These are phyloP conservation scores for Mycena galericulata DNA, from an alignment of 768 basidiomycete species.

Conservation along the genomic window DNA sequence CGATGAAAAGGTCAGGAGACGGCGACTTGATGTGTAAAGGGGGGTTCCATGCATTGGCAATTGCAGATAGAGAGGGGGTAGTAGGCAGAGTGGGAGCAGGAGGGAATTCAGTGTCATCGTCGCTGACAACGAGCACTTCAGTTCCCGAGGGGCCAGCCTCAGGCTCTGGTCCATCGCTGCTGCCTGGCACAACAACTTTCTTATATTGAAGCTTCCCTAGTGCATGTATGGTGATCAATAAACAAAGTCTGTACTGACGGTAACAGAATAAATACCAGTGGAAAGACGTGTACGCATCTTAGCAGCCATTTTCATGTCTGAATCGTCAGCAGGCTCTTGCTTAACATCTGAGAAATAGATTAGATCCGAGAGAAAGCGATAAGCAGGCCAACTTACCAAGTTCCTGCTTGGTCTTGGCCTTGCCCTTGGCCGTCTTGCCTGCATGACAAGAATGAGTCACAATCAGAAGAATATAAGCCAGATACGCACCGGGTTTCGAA, in stretches of 20 bases:
- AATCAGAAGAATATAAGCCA: background rate
- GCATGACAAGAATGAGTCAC: background rate
- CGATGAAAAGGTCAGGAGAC: too few species aligned
- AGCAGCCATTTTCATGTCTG: constrained; percentile 14
- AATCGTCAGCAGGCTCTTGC: too few species aligned
- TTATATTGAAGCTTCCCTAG: background rate
- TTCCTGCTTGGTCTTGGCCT: background rate
- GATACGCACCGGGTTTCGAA: too few species aligned
- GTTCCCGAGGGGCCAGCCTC: too few species aligned
- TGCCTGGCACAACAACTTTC: constrained; percentile 1
- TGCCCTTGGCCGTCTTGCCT: background rate
- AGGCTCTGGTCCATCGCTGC: background rate
- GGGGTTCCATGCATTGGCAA: background rate
- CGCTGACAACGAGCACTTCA: background rate
- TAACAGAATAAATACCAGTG: too few species aligned
- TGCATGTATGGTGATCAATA: too few species aligned
- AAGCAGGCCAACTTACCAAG: too few species aligned
- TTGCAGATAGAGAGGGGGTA: too few species aligned
- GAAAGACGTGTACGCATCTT: constrained; percentile 1
- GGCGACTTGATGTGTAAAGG: background rate
- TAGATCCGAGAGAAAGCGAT: too few species aligned
- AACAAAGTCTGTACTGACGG: background rate
- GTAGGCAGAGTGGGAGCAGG: background rate
- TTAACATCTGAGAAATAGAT: too few species aligned
- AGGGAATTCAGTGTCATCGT: background rate